Percentiles rank a stretch among this genome's conserved stretches.
Evolutionary conservation across 192 early-diverging fungal genomes (phyloP).

Genomic region (Backusella australiensis): DNA sequence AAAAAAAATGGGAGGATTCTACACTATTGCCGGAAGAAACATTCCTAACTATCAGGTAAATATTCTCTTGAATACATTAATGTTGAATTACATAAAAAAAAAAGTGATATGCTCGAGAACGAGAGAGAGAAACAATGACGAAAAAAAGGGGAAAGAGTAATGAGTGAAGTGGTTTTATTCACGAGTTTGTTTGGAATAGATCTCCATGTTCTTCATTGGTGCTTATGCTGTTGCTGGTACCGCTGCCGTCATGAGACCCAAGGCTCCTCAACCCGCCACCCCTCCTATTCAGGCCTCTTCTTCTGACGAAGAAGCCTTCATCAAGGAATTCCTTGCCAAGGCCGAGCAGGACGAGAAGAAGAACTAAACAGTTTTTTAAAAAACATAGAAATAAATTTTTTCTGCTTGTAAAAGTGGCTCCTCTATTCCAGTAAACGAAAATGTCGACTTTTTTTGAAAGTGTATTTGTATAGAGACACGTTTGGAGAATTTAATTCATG

Average conservation of each 20-base stretch:
- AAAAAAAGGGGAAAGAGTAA: not conserved
- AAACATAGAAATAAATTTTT: not conserved
- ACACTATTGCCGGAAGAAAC: slow-evolving; percentile 35
- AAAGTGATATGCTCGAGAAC: not conserved
- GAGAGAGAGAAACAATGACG: not conserved
- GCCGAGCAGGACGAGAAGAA: slow-evolving; percentile 38
- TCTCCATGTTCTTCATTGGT: slow-evolving; percentile 39
- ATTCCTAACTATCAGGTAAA: slow-evolving; percentile 36
- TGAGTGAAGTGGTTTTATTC: not conserved
- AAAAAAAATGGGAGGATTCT: slow-evolving; percentile 39
- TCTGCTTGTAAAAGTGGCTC: not conserved
- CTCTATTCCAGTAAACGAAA: not conserved
- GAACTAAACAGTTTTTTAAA: not conserved
- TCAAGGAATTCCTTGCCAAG: slow-evolving; percentile 43
- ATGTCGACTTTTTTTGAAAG: not conserved
- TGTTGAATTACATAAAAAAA: not conserved
- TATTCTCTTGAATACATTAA: not conserved
- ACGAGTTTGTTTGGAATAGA: slow-evolving; percentile 8
- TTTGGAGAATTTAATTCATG: not conserved
- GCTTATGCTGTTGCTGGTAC: slow-evolving; percentile 29
- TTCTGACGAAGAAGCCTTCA: slow-evolving; percentile 46
- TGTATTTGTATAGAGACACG: not conserved
- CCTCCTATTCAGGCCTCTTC: slow-evolving; percentile 46
- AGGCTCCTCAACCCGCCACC: slow-evolving; percentile 24
- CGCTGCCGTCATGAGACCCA: slow-evolving; percentile 23